These are phyloP conservation scores for Tritrichomonas musculus DNA, from an alignment of 208 protist species.

Conservation along the genomic window DNA sequence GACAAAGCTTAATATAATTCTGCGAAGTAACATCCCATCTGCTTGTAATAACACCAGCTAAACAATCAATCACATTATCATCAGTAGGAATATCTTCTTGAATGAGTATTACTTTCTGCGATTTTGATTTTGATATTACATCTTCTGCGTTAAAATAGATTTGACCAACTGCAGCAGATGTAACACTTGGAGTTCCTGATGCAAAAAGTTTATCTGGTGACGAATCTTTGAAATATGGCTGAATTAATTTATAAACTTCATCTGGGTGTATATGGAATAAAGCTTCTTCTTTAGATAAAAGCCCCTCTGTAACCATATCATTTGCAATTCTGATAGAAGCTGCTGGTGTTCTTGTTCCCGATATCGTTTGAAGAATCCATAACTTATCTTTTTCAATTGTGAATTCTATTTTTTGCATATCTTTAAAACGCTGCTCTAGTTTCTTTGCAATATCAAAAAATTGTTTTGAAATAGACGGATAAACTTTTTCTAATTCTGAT, in stretches of 20 bases:
- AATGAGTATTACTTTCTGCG: not conserved
- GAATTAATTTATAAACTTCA: not conserved
- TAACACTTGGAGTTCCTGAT: not conserved
- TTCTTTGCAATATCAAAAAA: not conserved
- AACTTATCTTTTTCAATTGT: not conserved
- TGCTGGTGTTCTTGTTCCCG: not conserved
- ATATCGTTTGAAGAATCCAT: not conserved
- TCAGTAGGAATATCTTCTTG: not conserved
- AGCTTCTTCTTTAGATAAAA: not conserved
- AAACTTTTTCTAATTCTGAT: not conserved
- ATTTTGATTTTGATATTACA: too few species aligned
- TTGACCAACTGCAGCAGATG: not conserved
- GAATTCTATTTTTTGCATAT: not conserved
- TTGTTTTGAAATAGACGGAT: not conserved
- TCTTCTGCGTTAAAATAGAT: slow-evolving; percentile 16
- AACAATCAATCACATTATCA: too few species aligned
- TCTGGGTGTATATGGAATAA: not conserved
- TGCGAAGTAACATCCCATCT: not conserved
- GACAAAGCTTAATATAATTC: not conserved
- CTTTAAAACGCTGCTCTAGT: not conserved
- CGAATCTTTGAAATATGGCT: not conserved
- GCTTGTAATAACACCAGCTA: not conserved
- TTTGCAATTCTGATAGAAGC: not conserved
- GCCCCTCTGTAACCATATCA: not conserved
- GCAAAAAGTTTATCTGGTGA: not conserved